phyloP scores from a whole-genome alignment of 78 protist genomes.

The Dictyostelium purpureum region DNA sequence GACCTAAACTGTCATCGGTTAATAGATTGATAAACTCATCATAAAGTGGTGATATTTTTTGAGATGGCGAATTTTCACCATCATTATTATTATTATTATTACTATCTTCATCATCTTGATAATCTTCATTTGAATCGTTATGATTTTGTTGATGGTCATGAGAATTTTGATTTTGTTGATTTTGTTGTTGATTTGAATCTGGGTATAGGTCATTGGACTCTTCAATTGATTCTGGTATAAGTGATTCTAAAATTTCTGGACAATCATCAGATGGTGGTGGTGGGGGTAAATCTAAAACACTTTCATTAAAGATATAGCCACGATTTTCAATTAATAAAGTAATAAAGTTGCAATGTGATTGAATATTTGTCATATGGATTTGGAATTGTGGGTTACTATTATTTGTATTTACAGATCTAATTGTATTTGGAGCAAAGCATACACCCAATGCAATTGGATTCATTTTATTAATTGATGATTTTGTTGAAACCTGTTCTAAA shows the following conservation, averaged over 20 bases:
- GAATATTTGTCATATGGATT: conserved; percentile 30
- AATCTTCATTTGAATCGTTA: neutral
- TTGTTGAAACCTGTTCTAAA: conserved; percentile 12
- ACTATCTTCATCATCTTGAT: neutral
- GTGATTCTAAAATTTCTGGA: neutral
- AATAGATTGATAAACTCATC: conserved; percentile 54
- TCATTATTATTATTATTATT: neutral
- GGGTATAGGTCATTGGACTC: no score
- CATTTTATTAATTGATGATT: conserved; percentile 44
- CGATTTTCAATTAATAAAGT: conserved; percentile 54
- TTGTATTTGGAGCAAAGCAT: conserved; percentile 57
- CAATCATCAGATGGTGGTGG: neutral
- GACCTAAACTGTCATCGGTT: conserved; percentile 19
- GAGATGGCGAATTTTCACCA: neutral
- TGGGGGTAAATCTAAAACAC: neutral
- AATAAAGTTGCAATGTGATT: conserved; percentile 31
- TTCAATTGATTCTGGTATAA: neutral
- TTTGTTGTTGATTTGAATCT: neutral
- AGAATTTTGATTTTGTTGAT: neutral
- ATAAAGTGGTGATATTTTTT: conserved; percentile 20
- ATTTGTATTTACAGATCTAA: conserved; percentile 8
- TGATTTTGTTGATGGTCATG: neutral
- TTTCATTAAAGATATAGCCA: neutral
- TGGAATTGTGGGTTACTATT: conserved; percentile 22
- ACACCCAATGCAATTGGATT: conserved; percentile 63